Conservation (phyloP, 345 rosid genomes). For the Gossypium thurberi region DNA sequence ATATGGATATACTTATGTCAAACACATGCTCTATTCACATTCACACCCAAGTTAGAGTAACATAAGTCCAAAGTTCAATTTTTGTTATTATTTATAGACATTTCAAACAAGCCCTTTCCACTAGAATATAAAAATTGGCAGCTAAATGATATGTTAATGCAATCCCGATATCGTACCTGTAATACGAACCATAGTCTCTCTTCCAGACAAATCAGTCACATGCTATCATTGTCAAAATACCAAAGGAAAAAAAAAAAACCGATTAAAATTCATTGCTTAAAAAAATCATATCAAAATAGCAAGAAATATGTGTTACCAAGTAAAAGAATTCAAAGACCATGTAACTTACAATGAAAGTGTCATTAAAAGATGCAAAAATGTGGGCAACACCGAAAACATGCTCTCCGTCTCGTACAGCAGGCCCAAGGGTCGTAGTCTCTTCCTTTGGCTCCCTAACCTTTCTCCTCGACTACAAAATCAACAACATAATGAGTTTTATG, state of each 20-base stretch:
- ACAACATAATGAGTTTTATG: not conserved
- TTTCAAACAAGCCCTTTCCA: not conserved
- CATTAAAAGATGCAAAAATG: slow-evolving; percentile 83
- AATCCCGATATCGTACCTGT: not conserved
- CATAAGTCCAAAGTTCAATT: not conserved
- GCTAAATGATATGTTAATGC: not conserved
- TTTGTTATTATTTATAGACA: not conserved
- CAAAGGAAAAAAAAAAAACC: not conserved
- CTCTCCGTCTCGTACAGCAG: slow-evolving; percentile 29
- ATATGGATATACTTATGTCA: not conserved
- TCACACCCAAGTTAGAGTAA: not conserved
- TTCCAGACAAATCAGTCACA: slow-evolving; percentile 81
- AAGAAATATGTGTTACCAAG: not conserved
- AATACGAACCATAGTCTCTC: slow-evolving; percentile 64
- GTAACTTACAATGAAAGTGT: slow-evolving; percentile 73
- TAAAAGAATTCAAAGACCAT: not conserved
- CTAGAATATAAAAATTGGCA: not conserved
- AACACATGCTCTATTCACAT: not conserved
- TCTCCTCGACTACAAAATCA: slow-evolving; percentile 47
- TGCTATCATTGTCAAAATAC: slow-evolving; percentile 36
- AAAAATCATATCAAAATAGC: not conserved
- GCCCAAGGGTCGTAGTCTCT: slow-evolving; percentile 32
- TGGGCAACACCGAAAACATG: slow-evolving; percentile 79
- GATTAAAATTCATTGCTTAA: not conserved
- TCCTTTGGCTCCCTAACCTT: slow-evolving; percentile 78